Base-by-base conservation (phyloP, 495 filamentous ascomycete species). In the Podospora appendiculata region DNA sequence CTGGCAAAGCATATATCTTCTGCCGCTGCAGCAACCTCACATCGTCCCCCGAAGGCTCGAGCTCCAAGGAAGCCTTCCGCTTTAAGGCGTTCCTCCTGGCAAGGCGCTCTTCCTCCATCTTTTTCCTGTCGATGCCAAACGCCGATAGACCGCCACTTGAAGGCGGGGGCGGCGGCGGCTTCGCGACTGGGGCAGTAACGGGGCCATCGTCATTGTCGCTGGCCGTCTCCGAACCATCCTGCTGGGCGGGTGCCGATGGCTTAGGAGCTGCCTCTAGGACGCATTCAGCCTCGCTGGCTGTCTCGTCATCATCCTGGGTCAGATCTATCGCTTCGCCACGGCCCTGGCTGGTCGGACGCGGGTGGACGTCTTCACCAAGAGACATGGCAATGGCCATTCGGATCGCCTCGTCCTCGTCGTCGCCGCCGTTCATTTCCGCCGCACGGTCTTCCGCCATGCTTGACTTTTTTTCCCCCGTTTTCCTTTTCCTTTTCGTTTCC, bases 51-150 rank as follows among this genome's bases (percentile, higher is more conserved):
- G 17, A 6, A 12, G 13, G 12, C 14, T 1, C 51, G 49, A 10
- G 40, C 34, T 2, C 49, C 55, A 13, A 57, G 0, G 65, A 50
- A n/a, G 76, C 69, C 63, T 86, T 82, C 53, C 83, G 73, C 57
- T 87, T 86, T 5, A 25, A 25, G 25, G 25, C 25, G 16, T 71
- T 67, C 6, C 78, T 53, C 38, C 91, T 77, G 14, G 83, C 85
- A 8, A 96, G 76, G 17, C 92, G 79, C 59, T 94, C 92, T 59
- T 84, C 71, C 57, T 97, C 92, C 89, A 95, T 93, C 53, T 84
- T 75, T 63, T 86, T 87, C 9, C 90, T 79, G 65, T 95, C 78
- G 0, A 90, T 64, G 0, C 80, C 82, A 4, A 75, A 48, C 1
- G 53, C 51, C 3, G 47, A 54, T 47, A 52, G 34, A n/a, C 19